phyloP scores from a whole-genome alignment of 257 asterid genomes.

The Orobanche coerulescens region DNA sequence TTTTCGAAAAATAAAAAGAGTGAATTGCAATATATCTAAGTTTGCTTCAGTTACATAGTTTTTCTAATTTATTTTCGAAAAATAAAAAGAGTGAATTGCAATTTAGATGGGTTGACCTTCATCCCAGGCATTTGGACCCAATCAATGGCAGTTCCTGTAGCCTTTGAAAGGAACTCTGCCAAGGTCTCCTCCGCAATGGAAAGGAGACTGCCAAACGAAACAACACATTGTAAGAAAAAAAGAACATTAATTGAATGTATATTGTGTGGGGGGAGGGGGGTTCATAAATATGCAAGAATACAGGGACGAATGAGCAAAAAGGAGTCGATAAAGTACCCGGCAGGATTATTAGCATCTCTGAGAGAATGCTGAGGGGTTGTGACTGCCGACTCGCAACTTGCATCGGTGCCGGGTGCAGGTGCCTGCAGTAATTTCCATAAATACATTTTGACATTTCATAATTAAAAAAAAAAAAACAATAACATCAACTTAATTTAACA shows the following conservation, averaged over 20 bases:
- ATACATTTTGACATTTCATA: neutral
- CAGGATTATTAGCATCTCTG: conserved; percentile 89
- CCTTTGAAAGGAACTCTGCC: conserved; percentile 99
- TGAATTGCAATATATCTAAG: neutral
- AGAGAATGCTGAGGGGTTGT: conserved; percentile 74
- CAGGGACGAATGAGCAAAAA: neutral
- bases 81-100: neutral
- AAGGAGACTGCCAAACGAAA: conserved; percentile 58
- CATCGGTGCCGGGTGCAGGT: conserved; percentile 57
- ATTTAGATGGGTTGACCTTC: conserved; percentile 49
- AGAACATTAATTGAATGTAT: neutral
- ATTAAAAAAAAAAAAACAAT: too few species aligned
- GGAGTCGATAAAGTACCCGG: conserved; percentile 51
- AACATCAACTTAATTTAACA: too few species aligned
- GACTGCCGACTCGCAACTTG: conserved; percentile 79
- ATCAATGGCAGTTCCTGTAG: conserved; percentile 99
- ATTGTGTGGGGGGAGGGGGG: too few species aligned
- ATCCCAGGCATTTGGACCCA: conserved; percentile 99
- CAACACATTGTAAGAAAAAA: too few species aligned
- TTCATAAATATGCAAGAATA: neutral
- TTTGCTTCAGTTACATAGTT: neutral
- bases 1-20: neutral
- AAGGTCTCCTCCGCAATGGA: conserved; percentile 96
- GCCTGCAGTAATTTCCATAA: conserved; percentile 27
- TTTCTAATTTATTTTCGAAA: too few species aligned